phyloP scores from a whole-genome alignment of 2,329 filamentous ascomycete species.

The Huntiella savannae region DNA sequence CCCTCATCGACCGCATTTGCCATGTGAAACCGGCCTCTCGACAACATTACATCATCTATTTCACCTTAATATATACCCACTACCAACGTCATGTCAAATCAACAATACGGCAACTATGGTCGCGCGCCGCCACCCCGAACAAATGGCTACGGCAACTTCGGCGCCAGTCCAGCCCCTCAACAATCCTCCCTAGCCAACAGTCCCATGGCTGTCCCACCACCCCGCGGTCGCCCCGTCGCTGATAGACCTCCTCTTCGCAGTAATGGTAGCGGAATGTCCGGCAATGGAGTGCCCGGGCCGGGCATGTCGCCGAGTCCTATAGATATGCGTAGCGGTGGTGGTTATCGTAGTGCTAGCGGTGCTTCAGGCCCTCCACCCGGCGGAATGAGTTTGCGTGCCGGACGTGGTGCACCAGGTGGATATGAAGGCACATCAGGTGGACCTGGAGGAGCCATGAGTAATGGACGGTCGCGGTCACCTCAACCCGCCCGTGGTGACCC shows the following conservation, averaged over 20 bases:
- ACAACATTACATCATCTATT: background rate
- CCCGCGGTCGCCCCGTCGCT: conserved; percentile 7
- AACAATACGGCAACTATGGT: conserved; percentile 6
- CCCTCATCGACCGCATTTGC: background rate
- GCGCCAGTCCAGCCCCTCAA: conserved; percentile 12
- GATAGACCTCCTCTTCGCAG: conserved; percentile 6
- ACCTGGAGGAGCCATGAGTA: conserved; percentile 3
- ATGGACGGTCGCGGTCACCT: conserved; percentile 7
- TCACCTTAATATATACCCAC: background rate
- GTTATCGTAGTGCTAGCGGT: conserved; percentile 9
- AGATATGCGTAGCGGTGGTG: conserved; percentile 4
- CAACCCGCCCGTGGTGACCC: conserved; percentile 1
- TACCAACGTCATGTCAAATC: conserved; percentile 5
- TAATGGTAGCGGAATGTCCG: background rate
- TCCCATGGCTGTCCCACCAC: conserved; percentile 2
- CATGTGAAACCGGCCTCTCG: background rate
- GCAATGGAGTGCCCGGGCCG: background rate
- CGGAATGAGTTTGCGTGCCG: too few species aligned
- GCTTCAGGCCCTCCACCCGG: background rate
- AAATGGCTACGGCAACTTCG: conserved; percentile 26
- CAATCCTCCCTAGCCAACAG: conserved; percentile 15
- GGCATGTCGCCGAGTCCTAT: background rate
- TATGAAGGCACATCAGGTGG: conserved; percentile 4
- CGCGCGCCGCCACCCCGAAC: conserved; percentile 14
- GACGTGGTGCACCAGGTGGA: too few species aligned